phyloP scores from a whole-genome alignment of 768 basidiomycete species.

The Hortiboletus campestris region DNA sequence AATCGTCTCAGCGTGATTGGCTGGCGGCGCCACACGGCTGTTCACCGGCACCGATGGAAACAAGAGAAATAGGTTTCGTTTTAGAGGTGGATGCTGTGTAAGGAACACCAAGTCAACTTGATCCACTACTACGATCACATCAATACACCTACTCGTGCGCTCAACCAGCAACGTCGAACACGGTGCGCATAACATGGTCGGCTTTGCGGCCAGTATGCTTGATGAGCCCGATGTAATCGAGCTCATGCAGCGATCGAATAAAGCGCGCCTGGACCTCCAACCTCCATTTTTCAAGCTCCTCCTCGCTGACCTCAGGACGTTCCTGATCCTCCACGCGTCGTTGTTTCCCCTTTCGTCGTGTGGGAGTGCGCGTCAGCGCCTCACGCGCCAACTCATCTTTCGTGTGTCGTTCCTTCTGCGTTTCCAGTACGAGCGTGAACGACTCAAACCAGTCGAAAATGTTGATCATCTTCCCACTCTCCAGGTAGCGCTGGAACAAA shows the following conservation, averaged over 20 bases:
- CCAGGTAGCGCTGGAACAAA: conserved; percentile 71
- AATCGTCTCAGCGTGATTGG: neutral
- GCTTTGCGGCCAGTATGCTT: conserved; percentile 77
- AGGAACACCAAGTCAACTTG: too few species aligned
- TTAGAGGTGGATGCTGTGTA: neutral
- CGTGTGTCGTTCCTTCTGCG: conserved; percentile 38
- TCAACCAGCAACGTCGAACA: conserved; percentile 48
- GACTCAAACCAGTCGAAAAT: conserved; percentile 87
- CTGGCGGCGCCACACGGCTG: conserved; percentile 1
- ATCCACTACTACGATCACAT: too few species aligned
- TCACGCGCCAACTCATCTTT: neutral
- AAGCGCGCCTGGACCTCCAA: conserved; percentile 74
- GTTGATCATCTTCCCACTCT: conserved; percentile 81
- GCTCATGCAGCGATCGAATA: conserved; percentile 74
- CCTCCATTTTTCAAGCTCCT: conserved; percentile 51
- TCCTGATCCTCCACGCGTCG: conserved; percentile 17
- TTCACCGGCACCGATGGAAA: too few species aligned
- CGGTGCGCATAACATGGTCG: conserved; percentile 70
- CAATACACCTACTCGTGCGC: conserved; percentile 16
- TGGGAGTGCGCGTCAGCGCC: conserved; percentile 13
- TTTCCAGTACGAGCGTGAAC: conserved; percentile 66
- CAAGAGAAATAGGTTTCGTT: neutral
- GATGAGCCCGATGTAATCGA: conserved; percentile 77
- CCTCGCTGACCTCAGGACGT: conserved; percentile 27
- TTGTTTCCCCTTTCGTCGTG: conserved; percentile 25